These are phyloP conservation scores for Anthracocystis walkeri DNA, from an alignment of 1,284 basidiomycete genomes.

Conservation along the genomic window DNA sequence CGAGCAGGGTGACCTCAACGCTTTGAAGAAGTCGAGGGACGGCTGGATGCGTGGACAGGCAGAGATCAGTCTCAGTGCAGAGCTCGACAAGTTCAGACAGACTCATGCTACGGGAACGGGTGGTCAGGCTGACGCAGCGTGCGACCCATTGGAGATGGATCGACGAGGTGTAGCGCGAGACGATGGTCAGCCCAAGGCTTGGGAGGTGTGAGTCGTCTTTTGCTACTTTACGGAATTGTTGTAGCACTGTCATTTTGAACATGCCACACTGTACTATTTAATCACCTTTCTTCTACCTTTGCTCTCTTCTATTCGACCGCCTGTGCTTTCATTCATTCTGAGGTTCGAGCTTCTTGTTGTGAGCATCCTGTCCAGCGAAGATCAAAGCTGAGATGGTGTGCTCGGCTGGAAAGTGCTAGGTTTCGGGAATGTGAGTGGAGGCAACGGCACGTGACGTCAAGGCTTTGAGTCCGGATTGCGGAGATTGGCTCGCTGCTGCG, in stretches of 20 bases:
- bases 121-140: slow-evolving; percentile 19
- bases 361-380: background rate
- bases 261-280: background rate
- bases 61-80: slow-evolving; percentile 36
- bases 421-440: background rate
- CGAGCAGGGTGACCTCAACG: slow-evolving; percentile 40
- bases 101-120: slow-evolving; percentile 23
- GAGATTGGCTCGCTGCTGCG: slow-evolving; percentile 1
- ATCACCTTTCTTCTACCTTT: background rate
- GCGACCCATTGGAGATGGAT: slow-evolving; percentile 57
- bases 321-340: background rate
- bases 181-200: slow-evolving; percentile 67
- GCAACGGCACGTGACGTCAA: slow-evolving; percentile 5
- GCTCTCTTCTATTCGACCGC: background rate
- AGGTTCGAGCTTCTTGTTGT: background rate
- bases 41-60: slow-evolving; percentile 47
- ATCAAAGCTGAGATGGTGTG: background rate
- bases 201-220: slow-evolving; percentile 59
- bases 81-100: slow-evolving; percentile 23
- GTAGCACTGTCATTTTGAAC: background rate
- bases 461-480: slow-evolving; percentile 24
- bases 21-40: slow-evolving; percentile 33
- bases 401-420: slow-evolving; percentile 1
- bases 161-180: slow-evolving; percentile 59
- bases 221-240: background rate